Conservation (phyloP, 768 basidiomycete species). For the Tulasnella sp. region DNA sequence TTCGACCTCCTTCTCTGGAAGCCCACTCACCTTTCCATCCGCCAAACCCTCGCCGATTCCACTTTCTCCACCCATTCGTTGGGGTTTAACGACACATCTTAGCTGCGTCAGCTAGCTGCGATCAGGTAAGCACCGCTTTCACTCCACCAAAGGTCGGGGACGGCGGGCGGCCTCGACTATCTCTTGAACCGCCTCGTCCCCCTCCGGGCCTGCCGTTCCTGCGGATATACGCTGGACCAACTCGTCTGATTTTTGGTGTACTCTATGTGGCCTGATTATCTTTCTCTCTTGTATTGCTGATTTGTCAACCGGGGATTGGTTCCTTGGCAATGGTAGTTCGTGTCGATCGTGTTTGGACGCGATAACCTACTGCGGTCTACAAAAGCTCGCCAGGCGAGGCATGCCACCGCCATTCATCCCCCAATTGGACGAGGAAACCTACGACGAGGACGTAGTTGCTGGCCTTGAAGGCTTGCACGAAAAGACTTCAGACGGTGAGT, state of each 20-base stretch:
- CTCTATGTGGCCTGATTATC: background rate
- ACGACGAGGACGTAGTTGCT: background rate
- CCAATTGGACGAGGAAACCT: background rate
- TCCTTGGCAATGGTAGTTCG: background rate
- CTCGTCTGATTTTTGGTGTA: background rate
- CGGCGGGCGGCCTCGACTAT: background rate
- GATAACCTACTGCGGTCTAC: background rate
- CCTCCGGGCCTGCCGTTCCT: background rate
- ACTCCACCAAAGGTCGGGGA: background rate
- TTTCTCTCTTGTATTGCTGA: background rate
- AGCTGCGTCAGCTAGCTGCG: background rate
- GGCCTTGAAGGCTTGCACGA: constrained; percentile 1
- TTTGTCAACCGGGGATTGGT: background rate
- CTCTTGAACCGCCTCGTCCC: background rate
- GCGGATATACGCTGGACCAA: background rate
- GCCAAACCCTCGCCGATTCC: background rate
- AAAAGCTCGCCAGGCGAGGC: background rate
- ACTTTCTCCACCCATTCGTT: background rate
- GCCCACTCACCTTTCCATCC: background rate
- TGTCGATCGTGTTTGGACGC: background rate
- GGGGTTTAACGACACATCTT: too few relatives aligned
- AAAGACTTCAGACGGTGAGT: background rate
- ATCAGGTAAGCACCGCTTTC: background rate
- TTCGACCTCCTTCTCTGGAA: background rate
- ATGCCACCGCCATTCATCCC: constrained; percentile 8